Conservation (phyloP, 2,329 filamentous ascomycete species). For the Colletotrichum cuscutae region DNA sequence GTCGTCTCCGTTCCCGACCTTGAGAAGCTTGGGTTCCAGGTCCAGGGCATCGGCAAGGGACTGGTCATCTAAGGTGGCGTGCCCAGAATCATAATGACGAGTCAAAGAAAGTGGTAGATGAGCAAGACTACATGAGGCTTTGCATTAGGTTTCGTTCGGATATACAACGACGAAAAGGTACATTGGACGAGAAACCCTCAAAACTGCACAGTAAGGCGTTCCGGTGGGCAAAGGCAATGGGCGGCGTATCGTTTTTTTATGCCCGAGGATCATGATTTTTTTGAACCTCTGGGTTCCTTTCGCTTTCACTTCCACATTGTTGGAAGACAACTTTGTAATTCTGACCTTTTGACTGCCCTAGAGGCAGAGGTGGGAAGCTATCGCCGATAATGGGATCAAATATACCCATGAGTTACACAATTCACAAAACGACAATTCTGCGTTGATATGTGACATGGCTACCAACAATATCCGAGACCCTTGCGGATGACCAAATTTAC, state of each 20-base stretch:
- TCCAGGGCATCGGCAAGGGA: slow-evolving; percentile 52
- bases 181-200: slow-evolving; percentile 14
- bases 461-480: neutral
- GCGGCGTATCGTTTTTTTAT: slow-evolving; percentile 20
- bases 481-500: too few relatives aligned
- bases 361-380: neutral
- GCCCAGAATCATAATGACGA: neutral
- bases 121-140: slow-evolving; percentile 4
- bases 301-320: neutral
- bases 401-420: neutral
- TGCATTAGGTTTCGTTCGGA: slow-evolving; percentile 3
- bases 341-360: neutral
- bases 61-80: slow-evolving; percentile 49
- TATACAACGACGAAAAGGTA: slow-evolving; percentile 23
- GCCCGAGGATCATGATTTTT: neutral
- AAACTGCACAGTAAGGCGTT: slow-evolving; percentile 30
- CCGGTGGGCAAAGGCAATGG: slow-evolving; percentile 17
- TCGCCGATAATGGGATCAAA: neutral
- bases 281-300: neutral
- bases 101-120: neutral
- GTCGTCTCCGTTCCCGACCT: slow-evolving; percentile 35
- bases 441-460: neutral
- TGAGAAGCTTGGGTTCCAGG: slow-evolving; percentile 49
- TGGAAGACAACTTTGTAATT: slow-evolving; percentile 9
- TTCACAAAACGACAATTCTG: too few relatives aligned